Conservation (phyloP, 2,329 filamentous ascomycete species). For the Cladophialophora immunda region DNA sequence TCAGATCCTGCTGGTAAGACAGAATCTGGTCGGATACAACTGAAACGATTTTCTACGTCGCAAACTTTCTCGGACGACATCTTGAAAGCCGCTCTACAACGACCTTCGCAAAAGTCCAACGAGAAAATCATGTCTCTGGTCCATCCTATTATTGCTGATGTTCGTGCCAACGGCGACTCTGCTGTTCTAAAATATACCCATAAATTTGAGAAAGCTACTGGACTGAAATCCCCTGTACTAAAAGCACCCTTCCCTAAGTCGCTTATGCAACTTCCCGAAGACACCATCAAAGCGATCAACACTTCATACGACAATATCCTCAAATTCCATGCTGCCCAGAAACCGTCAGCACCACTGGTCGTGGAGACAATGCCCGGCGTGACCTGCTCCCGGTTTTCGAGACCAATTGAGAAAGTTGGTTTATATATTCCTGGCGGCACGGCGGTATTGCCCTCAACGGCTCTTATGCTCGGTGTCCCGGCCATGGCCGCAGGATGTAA, state of each 20-base stretch:
- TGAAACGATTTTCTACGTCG: slow-evolving; percentile 78
- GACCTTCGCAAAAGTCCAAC: slow-evolving; percentile 93
- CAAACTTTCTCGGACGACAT: slow-evolving; percentile 57
- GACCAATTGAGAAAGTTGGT: slow-evolving; percentile 94
- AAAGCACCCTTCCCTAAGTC: slow-evolving; percentile 85
- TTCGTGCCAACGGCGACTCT: slow-evolving; percentile 83
- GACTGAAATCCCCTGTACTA: slow-evolving; percentile 85
- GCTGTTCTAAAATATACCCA: slow-evolving; percentile 92
- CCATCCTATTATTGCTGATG: slow-evolving; percentile 87
- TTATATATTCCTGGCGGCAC: slow-evolving; percentile 96
- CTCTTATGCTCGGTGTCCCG: slow-evolving; percentile 96
- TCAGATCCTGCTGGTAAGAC: slow-evolving; percentile 59
- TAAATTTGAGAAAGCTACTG: slow-evolving; percentile 97
- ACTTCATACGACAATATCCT: slow-evolving; percentile 92
- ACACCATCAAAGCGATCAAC: slow-evolving; percentile 93
- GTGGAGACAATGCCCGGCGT: slow-evolving; percentile 99
- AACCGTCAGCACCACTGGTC: slow-evolving; percentile 79
- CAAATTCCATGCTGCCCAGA: slow-evolving; percentile 92
- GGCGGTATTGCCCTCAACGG: slow-evolving; percentile 94
- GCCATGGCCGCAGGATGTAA: slow-evolving; percentile 97
- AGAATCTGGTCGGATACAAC: slow-evolving; percentile 72
- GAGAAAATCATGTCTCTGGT: slow-evolving; percentile 93
- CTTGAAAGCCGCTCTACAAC: slow-evolving; percentile 78
- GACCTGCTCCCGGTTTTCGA: slow-evolving; percentile 88
- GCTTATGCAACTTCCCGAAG: slow-evolving; percentile 83